Evolutionary conservation across 1,139 yeast genomes (phyloP).

Genomic region (Entelexis sorbosivorans): DNA sequence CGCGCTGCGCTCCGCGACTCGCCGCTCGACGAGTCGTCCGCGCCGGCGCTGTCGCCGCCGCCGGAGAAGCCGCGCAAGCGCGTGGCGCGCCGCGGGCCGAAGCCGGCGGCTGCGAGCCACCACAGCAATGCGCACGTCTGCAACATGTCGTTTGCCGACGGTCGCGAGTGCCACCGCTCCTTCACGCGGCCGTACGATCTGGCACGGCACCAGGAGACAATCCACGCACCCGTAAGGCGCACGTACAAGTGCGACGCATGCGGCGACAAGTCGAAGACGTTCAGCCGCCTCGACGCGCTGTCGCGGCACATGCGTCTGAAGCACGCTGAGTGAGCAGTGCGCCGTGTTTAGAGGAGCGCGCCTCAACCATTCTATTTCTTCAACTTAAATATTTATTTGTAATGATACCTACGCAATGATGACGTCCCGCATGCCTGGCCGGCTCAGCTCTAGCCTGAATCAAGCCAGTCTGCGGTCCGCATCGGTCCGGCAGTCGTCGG

Average conservation of each 20-base stretch:
- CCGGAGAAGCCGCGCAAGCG: constrained; percentile 8
- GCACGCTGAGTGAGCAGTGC: constrained; percentile 35
- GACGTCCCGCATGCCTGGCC: no score
- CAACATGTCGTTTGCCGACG: constrained; percentile 49
- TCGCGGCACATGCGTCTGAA: constrained; percentile 87
- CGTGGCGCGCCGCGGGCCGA: constrained; percentile 5
- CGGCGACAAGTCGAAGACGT: constrained; percentile 63
- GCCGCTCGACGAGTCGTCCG: background rate
- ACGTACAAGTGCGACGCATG: constrained; percentile 81
- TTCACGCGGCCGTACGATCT: constrained; percentile 92
- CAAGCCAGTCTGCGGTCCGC: no score
- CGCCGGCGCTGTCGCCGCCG: background rate
- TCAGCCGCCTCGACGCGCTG: constrained; percentile 87
- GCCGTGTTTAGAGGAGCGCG: background rate
- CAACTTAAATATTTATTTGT: constrained; percentile 3
- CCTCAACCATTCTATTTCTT: background rate
- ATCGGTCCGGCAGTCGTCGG: no score
- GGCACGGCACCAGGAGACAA: constrained; percentile 90
- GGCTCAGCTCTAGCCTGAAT: no score
- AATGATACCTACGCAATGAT: background rate
- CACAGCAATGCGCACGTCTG: constrained; percentile 38
- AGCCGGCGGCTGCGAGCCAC: constrained; percentile 3
- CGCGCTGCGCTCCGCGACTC: background rate
- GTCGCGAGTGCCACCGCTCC: constrained; percentile 61
- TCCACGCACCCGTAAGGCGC: constrained; percentile 80